A percentile compares a stretch with the other conserved stretches of the same genome.
phyloP scores from a whole-genome alignment of 2,329 filamentous ascomycete species.

The Colletotrichum lupini region DNA sequence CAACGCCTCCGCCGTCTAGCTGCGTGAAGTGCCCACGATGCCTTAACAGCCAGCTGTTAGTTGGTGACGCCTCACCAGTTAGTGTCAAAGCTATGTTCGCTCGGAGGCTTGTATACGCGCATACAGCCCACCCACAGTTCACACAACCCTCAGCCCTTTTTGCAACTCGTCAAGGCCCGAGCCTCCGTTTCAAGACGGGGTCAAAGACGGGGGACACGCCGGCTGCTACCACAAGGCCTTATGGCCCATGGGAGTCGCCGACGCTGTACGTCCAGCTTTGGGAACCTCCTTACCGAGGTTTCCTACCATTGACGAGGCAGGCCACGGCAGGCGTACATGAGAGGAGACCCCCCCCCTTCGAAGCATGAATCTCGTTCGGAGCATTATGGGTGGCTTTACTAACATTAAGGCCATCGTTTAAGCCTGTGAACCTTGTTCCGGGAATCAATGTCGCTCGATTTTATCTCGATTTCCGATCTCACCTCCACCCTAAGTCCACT shows the following conservation, averaged over 20 bases:
- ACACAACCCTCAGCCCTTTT: conserved; percentile 1
- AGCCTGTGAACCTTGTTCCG: conserved; percentile 9
- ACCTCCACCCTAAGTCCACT: background rate
- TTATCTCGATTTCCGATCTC: conserved; percentile 1
- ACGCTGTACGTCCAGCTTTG: background rate
- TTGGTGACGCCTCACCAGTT: background rate
- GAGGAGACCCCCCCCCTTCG: background rate
- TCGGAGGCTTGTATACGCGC: background rate
- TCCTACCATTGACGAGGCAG: background rate
- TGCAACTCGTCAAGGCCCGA: conserved; percentile 9
- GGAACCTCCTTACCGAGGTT: background rate
- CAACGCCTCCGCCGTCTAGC: background rate
- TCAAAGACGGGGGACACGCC: background rate
- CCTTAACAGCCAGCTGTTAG: background rate
- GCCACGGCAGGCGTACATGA: background rate
- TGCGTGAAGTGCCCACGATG: background rate
- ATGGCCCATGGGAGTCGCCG: background rate
- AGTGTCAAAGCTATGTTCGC: background rate
- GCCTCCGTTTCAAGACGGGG: conserved; percentile 31
- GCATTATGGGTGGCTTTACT: background rate
- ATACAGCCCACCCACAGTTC: background rate
- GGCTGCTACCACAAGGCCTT: conserved; percentile 2
- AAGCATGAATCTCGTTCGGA: background rate
- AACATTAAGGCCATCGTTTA: background rate
- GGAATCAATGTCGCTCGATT: background rate